phyloP scores from a whole-genome alignment of 768 basidiomycete species.

The Hemileccinum rubropunctum region DNA sequence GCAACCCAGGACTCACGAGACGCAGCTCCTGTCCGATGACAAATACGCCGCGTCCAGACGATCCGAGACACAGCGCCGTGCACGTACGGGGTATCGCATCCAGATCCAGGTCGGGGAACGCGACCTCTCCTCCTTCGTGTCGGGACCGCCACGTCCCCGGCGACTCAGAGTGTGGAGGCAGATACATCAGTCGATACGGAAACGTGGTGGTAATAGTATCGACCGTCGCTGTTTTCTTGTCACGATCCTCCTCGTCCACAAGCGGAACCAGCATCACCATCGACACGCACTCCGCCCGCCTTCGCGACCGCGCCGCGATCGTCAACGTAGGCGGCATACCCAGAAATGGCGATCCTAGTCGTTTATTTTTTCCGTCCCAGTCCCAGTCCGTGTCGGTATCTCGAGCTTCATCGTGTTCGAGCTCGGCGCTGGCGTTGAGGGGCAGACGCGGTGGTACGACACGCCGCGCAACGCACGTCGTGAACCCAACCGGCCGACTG shows the following conservation, averaged over 20 bases:
- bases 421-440: too few relatives aligned
- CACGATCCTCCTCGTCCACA: background rate
- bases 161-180: constrained; percentile 5
- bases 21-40: constrained; percentile 24
- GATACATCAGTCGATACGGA: constrained; percentile 18
- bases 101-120: too few relatives aligned
- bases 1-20: constrained; percentile 22
- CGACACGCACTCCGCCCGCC: constrained; percentile 10
- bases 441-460: too few relatives aligned
- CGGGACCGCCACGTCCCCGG: background rate
- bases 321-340: constrained; percentile 18
- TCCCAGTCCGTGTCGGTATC: background rate
- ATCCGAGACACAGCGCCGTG: constrained; percentile 20
- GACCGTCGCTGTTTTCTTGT: background rate
- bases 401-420: background rate
- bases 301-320: constrained; percentile 22
- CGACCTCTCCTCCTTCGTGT: too few relatives aligned
- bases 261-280: constrained; percentile 28
- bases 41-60: constrained; percentile 29
- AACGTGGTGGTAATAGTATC: constrained; percentile 7
- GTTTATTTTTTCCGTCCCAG: too few relatives aligned
- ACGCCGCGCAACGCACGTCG: constrained; percentile 21
- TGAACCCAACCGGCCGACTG: constrained; percentile 24
- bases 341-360: too few relatives aligned
- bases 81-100: background rate